Conservation (phyloP, 2,329 filamentous ascomycete genomes). For the Cucurbitaria berberidis region DNA sequence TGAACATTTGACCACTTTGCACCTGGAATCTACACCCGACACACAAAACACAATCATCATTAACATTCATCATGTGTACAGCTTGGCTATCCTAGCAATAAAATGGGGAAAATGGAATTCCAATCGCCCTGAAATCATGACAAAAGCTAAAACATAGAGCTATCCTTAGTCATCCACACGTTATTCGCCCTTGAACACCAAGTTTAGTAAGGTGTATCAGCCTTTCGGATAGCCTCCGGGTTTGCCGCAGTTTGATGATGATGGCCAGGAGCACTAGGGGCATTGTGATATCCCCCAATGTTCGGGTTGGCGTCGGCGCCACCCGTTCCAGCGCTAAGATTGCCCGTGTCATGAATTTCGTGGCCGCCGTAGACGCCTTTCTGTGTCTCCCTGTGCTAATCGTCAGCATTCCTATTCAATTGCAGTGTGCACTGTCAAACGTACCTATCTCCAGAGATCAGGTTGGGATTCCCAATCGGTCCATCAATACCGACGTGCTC, state of each 20-base stretch:
- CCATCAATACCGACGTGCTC: slow-evolving; percentile 42
- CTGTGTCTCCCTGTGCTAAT: slow-evolving; percentile 18
- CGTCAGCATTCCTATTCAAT: neutral
- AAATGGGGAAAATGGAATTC: too few species aligned
- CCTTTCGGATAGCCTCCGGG: slow-evolving; percentile 36
- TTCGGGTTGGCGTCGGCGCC: slow-evolving; percentile 46
- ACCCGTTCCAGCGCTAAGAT: slow-evolving; percentile 47
- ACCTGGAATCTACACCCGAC: too few species aligned
- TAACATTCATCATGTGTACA: neutral
- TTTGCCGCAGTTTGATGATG: slow-evolving; percentile 3
- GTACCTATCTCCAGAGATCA: slow-evolving; percentile 40
- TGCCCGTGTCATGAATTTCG: slow-evolving; percentile 45
- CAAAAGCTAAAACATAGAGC: neutral
- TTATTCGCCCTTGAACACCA: neutral
- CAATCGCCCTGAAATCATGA: neutral
- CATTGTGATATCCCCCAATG: slow-evolving; percentile 34
- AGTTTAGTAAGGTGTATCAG: slow-evolving; percentile 33
- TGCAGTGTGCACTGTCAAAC: slow-evolving; percentile 2
- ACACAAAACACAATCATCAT: too few species aligned
- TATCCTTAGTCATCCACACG: neutral
- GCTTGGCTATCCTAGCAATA: too few species aligned
- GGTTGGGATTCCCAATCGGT: slow-evolving; percentile 32
- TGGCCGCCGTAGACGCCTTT: slow-evolving; percentile 28
- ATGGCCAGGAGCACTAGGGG: slow-evolving; percentile 1
- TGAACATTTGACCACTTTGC: too few species aligned